A percentile compares a stretch with the other conserved stretches of the same genome.
These are phyloP conservation scores for Calonectria fujianensis DNA, from an alignment of 2,329 filamentous ascomycete species.

Conservation along the genomic window DNA sequence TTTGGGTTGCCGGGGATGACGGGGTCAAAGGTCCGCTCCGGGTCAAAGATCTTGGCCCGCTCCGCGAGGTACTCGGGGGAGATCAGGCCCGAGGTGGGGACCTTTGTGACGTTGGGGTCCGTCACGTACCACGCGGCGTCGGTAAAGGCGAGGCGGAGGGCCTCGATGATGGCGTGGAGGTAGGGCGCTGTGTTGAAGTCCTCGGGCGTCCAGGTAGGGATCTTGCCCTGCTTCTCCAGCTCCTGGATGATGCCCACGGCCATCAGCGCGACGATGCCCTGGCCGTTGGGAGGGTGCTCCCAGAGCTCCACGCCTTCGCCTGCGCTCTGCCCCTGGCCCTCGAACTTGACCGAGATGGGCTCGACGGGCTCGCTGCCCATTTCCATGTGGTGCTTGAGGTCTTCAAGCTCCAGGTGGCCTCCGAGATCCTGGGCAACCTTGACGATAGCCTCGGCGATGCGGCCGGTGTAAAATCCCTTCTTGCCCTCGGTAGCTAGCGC, in stretches of 20 bases:
- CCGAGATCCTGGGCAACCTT: slow-evolving; percentile 85
- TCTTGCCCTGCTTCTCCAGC: slow-evolving; percentile 84
- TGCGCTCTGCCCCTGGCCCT: slow-evolving; percentile 72
- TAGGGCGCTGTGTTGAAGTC: slow-evolving; percentile 90
- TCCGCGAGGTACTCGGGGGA: slow-evolving; percentile 83
- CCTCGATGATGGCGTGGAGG: slow-evolving; percentile 91
- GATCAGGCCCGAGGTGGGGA: slow-evolving; percentile 83
- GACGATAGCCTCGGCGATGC: slow-evolving; percentile 87
- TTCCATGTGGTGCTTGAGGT: slow-evolving; percentile 84
- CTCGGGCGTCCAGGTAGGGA: slow-evolving; percentile 79
- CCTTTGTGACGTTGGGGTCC: slow-evolving; percentile 83
- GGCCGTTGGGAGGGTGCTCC: slow-evolving; percentile 98
- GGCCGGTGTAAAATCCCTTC: slow-evolving; percentile 91
- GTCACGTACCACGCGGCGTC: slow-evolving; percentile 94
- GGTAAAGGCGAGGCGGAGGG: slow-evolving; percentile 90
- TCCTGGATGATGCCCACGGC: slow-evolving; percentile 93
- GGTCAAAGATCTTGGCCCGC: slow-evolving; percentile 76
- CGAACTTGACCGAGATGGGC: slow-evolving; percentile 88
- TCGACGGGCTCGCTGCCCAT: slow-evolving; percentile 85
- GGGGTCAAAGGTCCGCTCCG: slow-evolving; percentile 75
- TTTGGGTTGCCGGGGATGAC: slow-evolving; percentile 78
- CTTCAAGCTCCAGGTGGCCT: slow-evolving; percentile 85
- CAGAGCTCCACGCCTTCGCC: slow-evolving; percentile 84
- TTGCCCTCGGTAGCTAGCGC: slow-evolving; percentile 87
- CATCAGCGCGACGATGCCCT: slow-evolving; percentile 96